A percentile compares a stretch with the other conserved stretches of the same genome.
These are phyloP conservation scores for Periconia sp. DNA, from an alignment of 2,329 filamentous ascomycete genomes.

Conservation along the genomic window DNA sequence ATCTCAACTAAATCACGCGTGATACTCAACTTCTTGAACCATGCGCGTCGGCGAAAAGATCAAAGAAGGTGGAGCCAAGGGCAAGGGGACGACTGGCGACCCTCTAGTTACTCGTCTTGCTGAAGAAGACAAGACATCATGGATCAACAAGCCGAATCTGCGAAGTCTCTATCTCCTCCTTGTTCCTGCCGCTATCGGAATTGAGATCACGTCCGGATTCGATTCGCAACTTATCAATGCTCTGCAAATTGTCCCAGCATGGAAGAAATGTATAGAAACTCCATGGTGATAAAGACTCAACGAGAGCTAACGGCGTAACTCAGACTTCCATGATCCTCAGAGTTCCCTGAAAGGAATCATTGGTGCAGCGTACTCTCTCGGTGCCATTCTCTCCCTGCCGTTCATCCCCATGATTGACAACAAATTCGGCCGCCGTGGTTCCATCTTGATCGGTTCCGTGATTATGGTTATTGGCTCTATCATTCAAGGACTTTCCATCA, in stretches of 20 bases:
- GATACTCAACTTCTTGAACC: not conserved
- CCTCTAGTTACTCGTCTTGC: slow-evolving; percentile 42
- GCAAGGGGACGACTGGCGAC: slow-evolving; percentile 24
- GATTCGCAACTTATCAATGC: slow-evolving; percentile 25
- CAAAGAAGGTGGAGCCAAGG: slow-evolving; percentile 4
- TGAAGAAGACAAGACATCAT: slow-evolving; percentile 39
- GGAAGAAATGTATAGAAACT: slow-evolving; percentile 14
- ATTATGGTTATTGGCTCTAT: slow-evolving; percentile 46
- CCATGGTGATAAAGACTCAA: not conserved
- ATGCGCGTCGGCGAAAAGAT: slow-evolving; percentile 9
- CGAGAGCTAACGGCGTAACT: not conserved
- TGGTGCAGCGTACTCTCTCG: slow-evolving; percentile 44
- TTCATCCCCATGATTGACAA: slow-evolving; percentile 38
- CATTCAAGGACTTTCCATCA: slow-evolving; percentile 16
- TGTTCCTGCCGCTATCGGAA: slow-evolving; percentile 19
- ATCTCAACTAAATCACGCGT: not conserved
- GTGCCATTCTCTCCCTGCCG: slow-evolving; percentile 36
- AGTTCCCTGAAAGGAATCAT: slow-evolving; percentile 43
- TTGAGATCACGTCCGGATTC: slow-evolving; percentile 26
- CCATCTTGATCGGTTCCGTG: slow-evolving; percentile 42
- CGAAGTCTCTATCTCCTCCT: slow-evolving; percentile 33
- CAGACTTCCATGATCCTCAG: slow-evolving; percentile 25
- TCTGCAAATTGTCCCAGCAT: slow-evolving; percentile 21
- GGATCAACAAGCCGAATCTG: slow-evolving; percentile 40
- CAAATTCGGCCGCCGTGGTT: slow-evolving; percentile 41